These are phyloP conservation scores for Polychaeton citri DNA, from an alignment of 2,329 filamentous ascomycete species.

Conservation along the genomic window DNA sequence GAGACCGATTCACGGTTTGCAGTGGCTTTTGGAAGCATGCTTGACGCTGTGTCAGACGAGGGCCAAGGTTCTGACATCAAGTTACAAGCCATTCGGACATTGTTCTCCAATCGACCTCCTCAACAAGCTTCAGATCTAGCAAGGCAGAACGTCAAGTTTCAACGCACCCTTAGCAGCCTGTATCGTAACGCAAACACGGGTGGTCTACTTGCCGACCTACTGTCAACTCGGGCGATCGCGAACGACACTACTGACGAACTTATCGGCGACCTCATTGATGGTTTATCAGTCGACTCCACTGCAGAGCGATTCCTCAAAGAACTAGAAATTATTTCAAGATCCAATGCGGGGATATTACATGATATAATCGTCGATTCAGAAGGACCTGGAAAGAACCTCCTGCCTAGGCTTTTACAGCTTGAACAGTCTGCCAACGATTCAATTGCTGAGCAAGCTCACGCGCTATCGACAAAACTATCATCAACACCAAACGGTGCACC, in stretches of 20 bases:
- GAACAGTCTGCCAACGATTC: constrained; percentile 40
- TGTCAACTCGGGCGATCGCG: constrained; percentile 16
- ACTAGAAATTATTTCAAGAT: constrained; percentile 25
- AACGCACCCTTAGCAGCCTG: constrained; percentile 19
- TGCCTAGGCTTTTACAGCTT: constrained; percentile 39
- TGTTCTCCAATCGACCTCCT: constrained; percentile 23
- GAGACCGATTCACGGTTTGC: constrained; percentile 20
- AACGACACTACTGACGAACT: constrained; percentile 24
- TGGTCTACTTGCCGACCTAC: constrained; percentile 8
- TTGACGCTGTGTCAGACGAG: constrained; percentile 9
- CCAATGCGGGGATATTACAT: constrained; percentile 25
- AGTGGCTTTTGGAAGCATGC: constrained; percentile 12
- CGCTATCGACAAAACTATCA: constrained; percentile 15
- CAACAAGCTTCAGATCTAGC: constrained; percentile 21
- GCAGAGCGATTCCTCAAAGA: constrained; percentile 24
- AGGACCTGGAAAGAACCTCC: constrained; percentile 35
- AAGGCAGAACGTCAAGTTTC: constrained; percentile 5
- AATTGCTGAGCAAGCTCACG: constrained; percentile 31
- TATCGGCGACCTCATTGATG: constrained; percentile 9
- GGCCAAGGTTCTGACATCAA: constrained; percentile 10
- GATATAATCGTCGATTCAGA: constrained; percentile 31
- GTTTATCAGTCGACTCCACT: constrained; percentile 6
- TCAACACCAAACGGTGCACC: constrained; percentile 19
- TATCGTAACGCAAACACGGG: constrained; percentile 7
- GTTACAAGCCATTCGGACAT: constrained; percentile 10